Evolutionary conservation across 352 stramenopile genomes (phyloP).

Genomic region (Pythium phragmiticola): DNA sequence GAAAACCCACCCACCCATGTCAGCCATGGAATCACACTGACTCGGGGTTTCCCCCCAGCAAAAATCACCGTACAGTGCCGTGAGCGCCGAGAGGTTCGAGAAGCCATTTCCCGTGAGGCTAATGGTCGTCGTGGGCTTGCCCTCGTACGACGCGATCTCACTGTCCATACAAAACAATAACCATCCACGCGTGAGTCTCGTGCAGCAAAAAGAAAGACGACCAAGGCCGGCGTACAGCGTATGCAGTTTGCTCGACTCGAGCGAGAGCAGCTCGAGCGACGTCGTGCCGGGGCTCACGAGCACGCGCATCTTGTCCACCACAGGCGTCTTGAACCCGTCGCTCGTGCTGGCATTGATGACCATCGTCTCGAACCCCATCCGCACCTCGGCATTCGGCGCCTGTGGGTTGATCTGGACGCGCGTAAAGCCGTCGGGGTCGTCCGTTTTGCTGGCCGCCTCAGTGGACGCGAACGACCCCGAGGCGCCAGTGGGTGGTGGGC

Average conservation of each 20-base stretch:
- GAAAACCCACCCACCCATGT: neutral
- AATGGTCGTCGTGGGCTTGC: neutral
- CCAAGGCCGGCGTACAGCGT: conserved; percentile 2
- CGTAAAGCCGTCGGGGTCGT: neutral
- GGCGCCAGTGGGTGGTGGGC: neutral
- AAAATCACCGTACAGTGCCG: conserved; percentile 8
- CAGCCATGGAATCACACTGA: neutral
- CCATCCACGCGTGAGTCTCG: neutral
- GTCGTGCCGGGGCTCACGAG: neutral
- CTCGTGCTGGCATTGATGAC: neutral
- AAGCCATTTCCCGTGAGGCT: neutral
- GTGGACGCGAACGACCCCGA: neutral
- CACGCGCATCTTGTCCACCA: conserved; percentile 10
- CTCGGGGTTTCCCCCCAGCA: neutral
- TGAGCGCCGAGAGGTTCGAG: neutral
- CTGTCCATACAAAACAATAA: neutral
- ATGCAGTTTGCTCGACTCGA: neutral
- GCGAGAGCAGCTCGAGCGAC: neutral
- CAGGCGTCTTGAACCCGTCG: neutral
- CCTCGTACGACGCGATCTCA: conserved; percentile 9
- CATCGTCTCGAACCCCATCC: neutral
- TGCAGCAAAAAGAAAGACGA: neutral
- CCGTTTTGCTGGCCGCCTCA: neutral
- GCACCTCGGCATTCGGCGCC: neutral
- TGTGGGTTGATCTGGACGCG: neutral